Evolutionary conservation across 179 eudicot genomes (phyloP), one percentile per base, ranked within the genome.

Genomic region (Corrigiola litoralis): DNA sequence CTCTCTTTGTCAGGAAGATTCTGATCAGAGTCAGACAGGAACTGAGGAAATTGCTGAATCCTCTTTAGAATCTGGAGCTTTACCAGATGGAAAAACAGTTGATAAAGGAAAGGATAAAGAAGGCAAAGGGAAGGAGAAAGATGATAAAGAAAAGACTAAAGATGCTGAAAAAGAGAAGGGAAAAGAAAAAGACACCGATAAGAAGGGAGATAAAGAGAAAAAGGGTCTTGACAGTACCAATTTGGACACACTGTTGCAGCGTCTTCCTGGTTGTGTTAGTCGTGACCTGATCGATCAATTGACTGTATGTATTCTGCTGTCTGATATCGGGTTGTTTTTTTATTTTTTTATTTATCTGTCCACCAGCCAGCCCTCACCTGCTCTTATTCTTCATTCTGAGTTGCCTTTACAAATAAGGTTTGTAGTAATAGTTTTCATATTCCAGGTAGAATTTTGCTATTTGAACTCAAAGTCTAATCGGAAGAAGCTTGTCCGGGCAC

Each of bases 221-320:
- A 87, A 88, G 82, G 87, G 92, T 81, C 84, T 79, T 51, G 96
- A 92, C 31, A 95, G 91, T 75, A 86, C 97, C 46, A 94, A 76
- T 77, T 73, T 94, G 76, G 99, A 94, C 54, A 84, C 82, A 59
- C 64, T 90, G 58, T 34, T 94, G 70, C 99, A 87, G 80, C 83
- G 97, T 69, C 99, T 94, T 72, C 99, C 99, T 31, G 87, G 87
- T 58, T 94, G 91, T 70, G 99, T 94, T 75, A 90, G 97, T 79
- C 99, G 99, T 54, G 99, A 94, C 73, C 90, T 94, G 57, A 94
- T 94, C 60, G 99, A 94, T 74, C 99, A 94, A 74, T 79, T 94
- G 63, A 81, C 94, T 71, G 99, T 94, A 82, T 78, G 78, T 69
- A 20, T 58, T 24, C 3, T 46, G 45, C 41, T 58, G 28, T 56